A percentile compares a stretch with the other conserved stretches of the same genome.
These are phyloP conservation scores for Pyricularia sp. DNA, from an alignment of 2,329 filamentous ascomycete species.

Conservation along the genomic window DNA sequence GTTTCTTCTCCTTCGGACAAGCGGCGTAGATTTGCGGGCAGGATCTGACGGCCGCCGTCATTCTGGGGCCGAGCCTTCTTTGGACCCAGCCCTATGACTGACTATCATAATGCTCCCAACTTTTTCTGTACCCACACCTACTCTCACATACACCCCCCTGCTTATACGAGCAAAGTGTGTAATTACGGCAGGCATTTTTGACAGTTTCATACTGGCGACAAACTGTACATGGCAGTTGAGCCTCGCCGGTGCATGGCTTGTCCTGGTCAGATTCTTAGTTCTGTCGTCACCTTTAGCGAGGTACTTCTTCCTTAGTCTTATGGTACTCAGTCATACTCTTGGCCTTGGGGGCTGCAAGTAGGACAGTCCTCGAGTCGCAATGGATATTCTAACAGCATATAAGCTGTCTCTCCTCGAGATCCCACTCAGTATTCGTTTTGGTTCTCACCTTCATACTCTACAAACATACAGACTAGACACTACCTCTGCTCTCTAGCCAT, in stretches of 20 bases:
- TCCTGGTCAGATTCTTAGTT: not conserved
- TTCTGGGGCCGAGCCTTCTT: not conserved
- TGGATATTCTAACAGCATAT: not conserved
- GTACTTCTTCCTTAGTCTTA: not conserved
- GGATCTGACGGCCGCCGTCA: not conserved
- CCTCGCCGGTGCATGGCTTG: not conserved
- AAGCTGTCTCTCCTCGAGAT: not conserved
- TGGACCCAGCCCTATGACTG: not conserved
- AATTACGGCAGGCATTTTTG: not conserved
- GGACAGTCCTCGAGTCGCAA: not conserved
- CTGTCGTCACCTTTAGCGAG: not conserved
- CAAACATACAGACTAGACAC: not conserved
- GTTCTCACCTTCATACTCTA: not conserved
- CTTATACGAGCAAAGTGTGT: not conserved
- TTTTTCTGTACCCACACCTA: not conserved
- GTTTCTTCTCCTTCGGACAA: not conserved
- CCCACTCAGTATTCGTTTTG: not conserved
- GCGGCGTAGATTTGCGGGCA: not conserved
- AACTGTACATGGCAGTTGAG: not conserved
- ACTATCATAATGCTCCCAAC: not conserved
- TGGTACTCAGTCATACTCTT: not conserved
- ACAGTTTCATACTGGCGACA: not conserved
- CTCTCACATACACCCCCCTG: not conserved
- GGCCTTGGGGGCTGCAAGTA: not conserved
- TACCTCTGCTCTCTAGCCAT: not conserved